A percentile compares a stretch with the other conserved stretches of the same genome.
phyloP scores from a whole-genome alignment of 202 grass and related monocot genomes.

The Zizania palustris region DNA sequence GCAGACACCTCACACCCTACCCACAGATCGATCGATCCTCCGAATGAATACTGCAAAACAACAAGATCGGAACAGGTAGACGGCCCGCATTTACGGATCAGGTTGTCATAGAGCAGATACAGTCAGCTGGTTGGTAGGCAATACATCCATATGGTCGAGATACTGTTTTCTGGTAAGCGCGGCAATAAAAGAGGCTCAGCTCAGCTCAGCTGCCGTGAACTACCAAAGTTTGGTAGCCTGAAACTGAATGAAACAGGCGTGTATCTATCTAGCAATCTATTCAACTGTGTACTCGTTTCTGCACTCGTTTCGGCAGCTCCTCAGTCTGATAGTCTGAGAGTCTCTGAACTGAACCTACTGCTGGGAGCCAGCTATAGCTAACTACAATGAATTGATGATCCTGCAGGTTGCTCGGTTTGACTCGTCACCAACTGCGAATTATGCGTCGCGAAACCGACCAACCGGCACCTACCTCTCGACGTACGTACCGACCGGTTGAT shows the following conservation, averaged over 20 bases:
- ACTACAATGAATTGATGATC: too few relatives aligned
- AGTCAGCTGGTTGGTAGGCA: background rate
- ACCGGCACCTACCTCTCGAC: conserved; percentile 9
- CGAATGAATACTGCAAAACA: background rate
- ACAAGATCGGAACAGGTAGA: background rate
- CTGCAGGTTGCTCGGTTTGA: too few relatives aligned
- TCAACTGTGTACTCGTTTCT: too few relatives aligned
- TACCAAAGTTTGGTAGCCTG: conserved; percentile 12
- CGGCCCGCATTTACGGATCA: background rate
- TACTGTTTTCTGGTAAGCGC: conserved; percentile 12
- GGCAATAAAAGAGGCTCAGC: background rate
- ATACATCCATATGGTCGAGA: background rate
- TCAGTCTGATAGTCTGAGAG: too few relatives aligned
- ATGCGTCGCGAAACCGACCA: background rate
- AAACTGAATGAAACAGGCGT: background rate
- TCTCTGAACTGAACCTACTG: too few relatives aligned
- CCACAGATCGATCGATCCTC: background rate
- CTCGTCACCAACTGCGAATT: conserved; percentile 15
- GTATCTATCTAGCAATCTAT: background rate
- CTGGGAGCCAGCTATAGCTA: too few relatives aligned
- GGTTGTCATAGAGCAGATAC: background rate
- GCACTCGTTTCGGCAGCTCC: too few relatives aligned
- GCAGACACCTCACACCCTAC: conserved; percentile 7
- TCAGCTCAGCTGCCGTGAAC: conserved; percentile 4
- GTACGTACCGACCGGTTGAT: background rate